Evolutionary conservation across 495 filamentous ascomycete genomes (phyloP).

Genomic region (Penicillium steckii): DNA sequence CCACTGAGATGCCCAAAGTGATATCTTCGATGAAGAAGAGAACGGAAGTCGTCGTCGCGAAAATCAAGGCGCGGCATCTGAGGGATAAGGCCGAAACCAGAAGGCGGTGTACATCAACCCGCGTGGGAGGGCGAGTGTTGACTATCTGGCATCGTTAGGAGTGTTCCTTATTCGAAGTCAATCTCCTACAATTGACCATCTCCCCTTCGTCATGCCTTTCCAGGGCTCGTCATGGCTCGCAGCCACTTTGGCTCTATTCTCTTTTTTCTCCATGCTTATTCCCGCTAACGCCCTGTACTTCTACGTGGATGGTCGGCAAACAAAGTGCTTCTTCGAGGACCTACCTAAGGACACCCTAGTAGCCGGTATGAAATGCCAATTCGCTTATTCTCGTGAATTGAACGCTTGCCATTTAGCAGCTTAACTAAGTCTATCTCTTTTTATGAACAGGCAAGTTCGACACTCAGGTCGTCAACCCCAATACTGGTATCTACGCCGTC

Average conservation of each 20-base stretch:
- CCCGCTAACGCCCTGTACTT: conserved; percentile 87
- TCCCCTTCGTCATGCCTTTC: conserved; percentile 30
- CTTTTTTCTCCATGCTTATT: conserved; percentile 45
- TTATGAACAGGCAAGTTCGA: conserved; percentile 67
- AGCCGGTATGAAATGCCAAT: conserved; percentile 59
- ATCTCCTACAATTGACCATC: conserved; percentile 9
- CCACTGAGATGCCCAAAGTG: background rate
- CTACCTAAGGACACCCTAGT: conserved; percentile 97
- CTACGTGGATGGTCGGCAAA: conserved; percentile 78
- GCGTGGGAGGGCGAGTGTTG: conserved; percentile 5
- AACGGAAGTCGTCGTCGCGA: conserved; percentile 3
- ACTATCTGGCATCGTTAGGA: conserved; percentile 14
- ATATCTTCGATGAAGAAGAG: conserved; percentile 1
- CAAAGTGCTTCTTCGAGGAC: conserved; percentile 93
- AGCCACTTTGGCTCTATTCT: conserved; percentile 33
- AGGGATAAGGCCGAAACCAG: conserved; percentile 16
- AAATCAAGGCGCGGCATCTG: conserved; percentile 20
- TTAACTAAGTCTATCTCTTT: background rate
- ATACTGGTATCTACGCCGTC: conserved; percentile 57
- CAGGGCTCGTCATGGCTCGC: conserved; percentile 42
- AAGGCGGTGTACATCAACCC: conserved; percentile 20
- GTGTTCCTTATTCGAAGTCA: background rate
- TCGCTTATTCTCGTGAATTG: background rate
- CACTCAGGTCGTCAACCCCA: conserved; percentile 74
- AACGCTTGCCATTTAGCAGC: background rate